These are phyloP conservation scores for Pyricularia sp. DNA, from an alignment of 2,329 filamentous ascomycete species.

Conservation along the genomic window DNA sequence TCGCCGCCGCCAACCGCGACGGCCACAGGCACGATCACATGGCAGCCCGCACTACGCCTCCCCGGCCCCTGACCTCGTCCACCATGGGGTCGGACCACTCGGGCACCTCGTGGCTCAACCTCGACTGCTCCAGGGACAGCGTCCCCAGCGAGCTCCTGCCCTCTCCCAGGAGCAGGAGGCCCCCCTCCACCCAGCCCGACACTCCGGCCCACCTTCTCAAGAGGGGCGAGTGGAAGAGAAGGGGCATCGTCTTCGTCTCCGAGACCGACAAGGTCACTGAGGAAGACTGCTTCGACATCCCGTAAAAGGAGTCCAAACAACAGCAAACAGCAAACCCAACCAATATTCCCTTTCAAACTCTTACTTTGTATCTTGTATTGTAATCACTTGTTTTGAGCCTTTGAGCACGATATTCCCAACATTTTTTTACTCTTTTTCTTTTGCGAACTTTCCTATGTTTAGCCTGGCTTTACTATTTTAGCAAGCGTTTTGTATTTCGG, in stretches of 20 bases:
- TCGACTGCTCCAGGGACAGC: conserved; percentile 1
- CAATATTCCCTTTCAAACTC: not conserved
- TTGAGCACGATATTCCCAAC: not conserved
- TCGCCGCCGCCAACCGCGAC: conserved; percentile 8
- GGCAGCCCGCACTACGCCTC: conserved; percentile 9
- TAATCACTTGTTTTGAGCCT: not conserved
- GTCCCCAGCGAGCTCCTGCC: conserved; percentile 2
- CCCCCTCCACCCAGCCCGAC: conserved; percentile 10
- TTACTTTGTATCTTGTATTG: not conserved
- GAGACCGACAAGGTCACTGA: conserved; percentile 12
- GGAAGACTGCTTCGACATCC: conserved; percentile 17
- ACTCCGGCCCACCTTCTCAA: conserved; percentile 19
- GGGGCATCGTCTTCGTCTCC: conserved; percentile 22
- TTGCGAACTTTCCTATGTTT: not conserved
- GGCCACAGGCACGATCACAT: conserved; percentile 1
- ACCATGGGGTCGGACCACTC: conserved; percentile 7
- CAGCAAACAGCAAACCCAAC: not conserved
- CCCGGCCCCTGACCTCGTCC: conserved; percentile 8
- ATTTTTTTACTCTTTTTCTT: not conserved
- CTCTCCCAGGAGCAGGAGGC: conserved; percentile 7
- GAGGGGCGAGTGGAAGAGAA: conserved; percentile 25
- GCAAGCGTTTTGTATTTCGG: not conserved
- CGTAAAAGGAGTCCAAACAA: not conserved
- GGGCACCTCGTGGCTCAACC: not conserved
- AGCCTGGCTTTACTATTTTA: not conserved